These are phyloP conservation scores for Crithidia fasciculata DNA, from an alignment of 208 protist genomes.

Conservation along the genomic window DNA sequence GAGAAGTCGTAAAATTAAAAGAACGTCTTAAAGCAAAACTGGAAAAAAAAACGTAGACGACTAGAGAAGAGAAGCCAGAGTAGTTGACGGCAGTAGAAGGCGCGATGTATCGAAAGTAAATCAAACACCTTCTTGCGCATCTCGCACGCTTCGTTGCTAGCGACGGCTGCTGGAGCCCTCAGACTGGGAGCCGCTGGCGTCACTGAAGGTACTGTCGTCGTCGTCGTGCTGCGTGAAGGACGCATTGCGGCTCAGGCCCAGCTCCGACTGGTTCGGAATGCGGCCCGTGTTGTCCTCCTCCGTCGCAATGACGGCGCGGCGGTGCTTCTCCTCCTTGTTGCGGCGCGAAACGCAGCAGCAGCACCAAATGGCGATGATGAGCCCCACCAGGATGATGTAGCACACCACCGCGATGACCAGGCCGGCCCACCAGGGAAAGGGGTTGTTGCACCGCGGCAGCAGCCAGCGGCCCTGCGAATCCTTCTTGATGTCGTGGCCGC, in stretches of 20 bases:
- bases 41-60: no score
- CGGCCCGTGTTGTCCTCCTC: constrained; percentile 35
- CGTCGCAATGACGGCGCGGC: constrained; percentile 24
- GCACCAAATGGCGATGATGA: constrained; percentile 59
- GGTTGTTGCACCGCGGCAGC: constrained; percentile 33
- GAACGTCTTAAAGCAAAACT: no score
- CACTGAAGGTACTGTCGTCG: constrained; percentile 8
- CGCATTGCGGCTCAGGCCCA: constrained; percentile 42
- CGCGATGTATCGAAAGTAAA: no score
- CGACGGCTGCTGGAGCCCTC: background rate
- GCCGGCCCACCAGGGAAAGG: constrained; percentile 58
- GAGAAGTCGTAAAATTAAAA: no score
- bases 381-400: constrained; percentile 42
- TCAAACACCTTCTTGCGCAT: no score
- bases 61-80: no score
- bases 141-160: background rate
- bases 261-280: constrained; percentile 57
- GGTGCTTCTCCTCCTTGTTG: constrained; percentile 34
- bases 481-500: constrained; percentile 29
- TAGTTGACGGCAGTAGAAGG: no score
- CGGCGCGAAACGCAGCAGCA: constrained; percentile 41
- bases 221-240: constrained; percentile 14
- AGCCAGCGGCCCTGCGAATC: constrained; percentile 41
- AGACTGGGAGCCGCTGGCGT: constrained; percentile 17
- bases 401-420: constrained; percentile 47